These are phyloP conservation scores for Austroboletus niveus DNA, from an alignment of 1,284 basidiomycete genomes.

Conservation along the genomic window DNA sequence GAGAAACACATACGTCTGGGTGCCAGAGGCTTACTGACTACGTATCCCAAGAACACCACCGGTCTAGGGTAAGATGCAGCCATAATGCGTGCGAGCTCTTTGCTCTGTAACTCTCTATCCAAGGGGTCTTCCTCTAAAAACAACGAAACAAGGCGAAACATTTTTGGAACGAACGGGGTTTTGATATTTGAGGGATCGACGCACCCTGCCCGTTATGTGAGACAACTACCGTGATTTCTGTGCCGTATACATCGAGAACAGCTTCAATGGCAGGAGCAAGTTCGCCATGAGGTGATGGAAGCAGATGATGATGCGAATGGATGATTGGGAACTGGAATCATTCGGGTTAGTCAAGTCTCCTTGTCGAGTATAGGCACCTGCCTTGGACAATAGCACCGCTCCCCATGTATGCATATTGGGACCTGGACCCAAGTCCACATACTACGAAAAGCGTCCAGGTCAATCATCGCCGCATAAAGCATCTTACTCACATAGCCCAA, in stretches of 20 bases:
- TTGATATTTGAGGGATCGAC: conserved; percentile 1
- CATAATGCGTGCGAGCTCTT: conserved; percentile 81
- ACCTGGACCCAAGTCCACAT: conserved; percentile 83
- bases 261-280: conserved; percentile 93
- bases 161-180: not conserved
- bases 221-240: conserved; percentile 78
- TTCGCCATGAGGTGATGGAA: conserved; percentile 87
- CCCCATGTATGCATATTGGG: conserved; percentile 94
- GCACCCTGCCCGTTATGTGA: conserved; percentile 91
- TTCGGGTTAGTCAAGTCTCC: not conserved
- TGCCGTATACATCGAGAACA: conserved; percentile 81
- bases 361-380: conserved; percentile 16
- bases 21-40: conserved; percentile 78
- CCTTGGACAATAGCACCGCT: conserved; percentile 79
- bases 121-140: conserved; percentile 75
- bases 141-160: not conserved
- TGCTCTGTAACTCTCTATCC: conserved; percentile 88
- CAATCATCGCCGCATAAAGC: not conserved
- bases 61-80: conserved; percentile 70
- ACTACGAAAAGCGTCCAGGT: conserved; percentile 38
- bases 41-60: conserved; percentile 85
- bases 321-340: conserved; percentile 82
- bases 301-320: conserved; percentile 83
- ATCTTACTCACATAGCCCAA: conserved; percentile 69
- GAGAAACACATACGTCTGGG: conserved; percentile 52